phyloP scores from a whole-genome alignment of 164 flowering plant species.

The Litsea cubeba region DNA sequence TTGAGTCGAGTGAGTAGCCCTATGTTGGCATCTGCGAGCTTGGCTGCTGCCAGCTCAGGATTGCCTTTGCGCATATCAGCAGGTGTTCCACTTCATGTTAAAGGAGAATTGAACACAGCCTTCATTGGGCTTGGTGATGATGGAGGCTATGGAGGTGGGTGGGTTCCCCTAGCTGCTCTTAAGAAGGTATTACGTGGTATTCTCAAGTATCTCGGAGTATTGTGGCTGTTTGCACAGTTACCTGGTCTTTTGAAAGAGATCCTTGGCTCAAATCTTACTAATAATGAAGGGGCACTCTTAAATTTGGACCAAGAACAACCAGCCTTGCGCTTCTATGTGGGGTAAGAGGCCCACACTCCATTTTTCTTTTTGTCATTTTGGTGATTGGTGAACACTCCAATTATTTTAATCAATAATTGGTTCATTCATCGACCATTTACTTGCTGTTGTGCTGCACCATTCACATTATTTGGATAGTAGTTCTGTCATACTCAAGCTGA shows the following conservation, averaged over 20 bases:
- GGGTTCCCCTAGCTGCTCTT: slow-evolving; percentile 99
- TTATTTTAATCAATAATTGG: neutral
- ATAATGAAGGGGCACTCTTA: slow-evolving; percentile 89
- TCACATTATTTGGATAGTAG: neutral
- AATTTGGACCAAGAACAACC: slow-evolving; percentile 99
- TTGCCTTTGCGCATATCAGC: slow-evolving; percentile 68
- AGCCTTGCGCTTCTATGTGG: slow-evolving; percentile 97
- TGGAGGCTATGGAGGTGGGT: slow-evolving; percentile 99
- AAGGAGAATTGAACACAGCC: slow-evolving; percentile 97
- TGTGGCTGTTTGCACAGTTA: slow-evolving; percentile 97
- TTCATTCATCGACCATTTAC: no score
- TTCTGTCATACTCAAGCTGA: neutral
- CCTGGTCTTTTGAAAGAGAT: slow-evolving; percentile 92
- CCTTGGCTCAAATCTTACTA: slow-evolving; percentile 85
- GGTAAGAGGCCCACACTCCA: slow-evolving; percentile 44
- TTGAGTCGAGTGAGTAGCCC: slow-evolving; percentile 52
- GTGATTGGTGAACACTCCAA: neutral
- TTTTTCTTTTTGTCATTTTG: neutral
- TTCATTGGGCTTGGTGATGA: slow-evolving; percentile 99
- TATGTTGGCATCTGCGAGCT: slow-evolving; percentile 45
- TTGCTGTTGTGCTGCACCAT: neutral
- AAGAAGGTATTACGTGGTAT: slow-evolving; percentile 94
- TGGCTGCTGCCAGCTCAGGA: slow-evolving; percentile 47
- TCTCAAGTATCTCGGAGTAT: slow-evolving; percentile 94
- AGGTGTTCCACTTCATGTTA: slow-evolving; percentile 77